Base-by-base conservation (phyloP, 148 eudicot species). In the Chenopodium album region DNA sequence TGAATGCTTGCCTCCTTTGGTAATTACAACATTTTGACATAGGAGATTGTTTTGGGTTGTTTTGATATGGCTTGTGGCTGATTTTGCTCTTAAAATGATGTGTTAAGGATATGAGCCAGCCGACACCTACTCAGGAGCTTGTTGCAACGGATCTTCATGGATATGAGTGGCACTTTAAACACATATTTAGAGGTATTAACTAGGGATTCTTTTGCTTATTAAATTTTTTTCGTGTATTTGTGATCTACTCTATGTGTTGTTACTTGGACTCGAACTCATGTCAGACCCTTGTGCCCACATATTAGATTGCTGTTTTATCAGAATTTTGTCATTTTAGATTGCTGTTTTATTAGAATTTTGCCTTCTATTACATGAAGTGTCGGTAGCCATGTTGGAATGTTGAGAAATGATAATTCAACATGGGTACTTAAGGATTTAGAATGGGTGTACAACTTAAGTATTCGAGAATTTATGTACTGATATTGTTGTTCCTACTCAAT, bases 1-100 rank as follows among this genome's bases (percentile, higher is more conserved):
- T 62, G 98, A 95, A 82, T 95, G 98, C 86, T 84, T 95, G 29
- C 98, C 98, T 81, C 94, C 88, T 60, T 77, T 93, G 91, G 98
- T 95, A 92, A 87, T 76, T 63, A 73, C 26, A 12, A 37, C 5
- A 31, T 32, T 32, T 47, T 31, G 20, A 71, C 12, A 20, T 46
- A 22, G 31, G 54, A 46, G 56, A n/a, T 44, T 71, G 41, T 34
- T 76, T 70, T 20, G 19, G 26, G 0, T 4, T 73, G 63, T 79
- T n/a, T 19, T 82, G 54, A 63, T 72, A 59, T 75, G 47, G 47
- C 41, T 67, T n/a, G 12, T 75, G 20, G 29, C 78, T 81, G 63
- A 81, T 77, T 76, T n/a, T 20, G 74, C 29, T 23, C 46, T 48
- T 29, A 26, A 26, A 82, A 73, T 79, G 69, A 19, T 62, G 72